These are phyloP conservation scores for Scolecobasidium constrictum DNA, from an alignment of 2,329 filamentous ascomycete genomes.

Conservation along the genomic window DNA sequence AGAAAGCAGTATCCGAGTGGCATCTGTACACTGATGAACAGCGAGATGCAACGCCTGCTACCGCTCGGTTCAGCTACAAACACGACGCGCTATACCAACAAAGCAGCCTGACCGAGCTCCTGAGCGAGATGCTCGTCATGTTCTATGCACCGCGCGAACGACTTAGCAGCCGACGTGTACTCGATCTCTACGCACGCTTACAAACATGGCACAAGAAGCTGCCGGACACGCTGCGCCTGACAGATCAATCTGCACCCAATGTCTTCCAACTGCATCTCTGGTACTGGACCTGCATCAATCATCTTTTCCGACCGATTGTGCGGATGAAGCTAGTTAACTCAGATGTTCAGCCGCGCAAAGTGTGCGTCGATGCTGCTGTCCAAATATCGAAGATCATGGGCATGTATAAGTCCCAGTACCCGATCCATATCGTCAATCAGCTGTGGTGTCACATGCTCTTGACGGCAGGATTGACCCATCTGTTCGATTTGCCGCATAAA, in stretches of 20 bases:
- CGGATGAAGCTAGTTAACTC: constrained; percentile 49
- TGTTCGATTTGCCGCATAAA: constrained; percentile 2
- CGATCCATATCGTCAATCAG: neutral
- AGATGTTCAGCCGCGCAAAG: constrained; percentile 50
- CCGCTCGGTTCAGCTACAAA: neutral
- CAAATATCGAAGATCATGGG: constrained; percentile 31
- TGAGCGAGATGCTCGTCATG: constrained; percentile 59
- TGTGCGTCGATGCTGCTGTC: constrained; percentile 43
- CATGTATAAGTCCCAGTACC: constrained; percentile 31
- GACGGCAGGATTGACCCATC: neutral
- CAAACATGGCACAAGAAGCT: constrained; percentile 61
- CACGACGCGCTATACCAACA: constrained; percentile 48
- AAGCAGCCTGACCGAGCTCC: constrained; percentile 61
- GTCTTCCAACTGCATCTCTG: constrained; percentile 66
- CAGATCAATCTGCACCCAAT: constrained; percentile 60
- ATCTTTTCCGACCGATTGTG: constrained; percentile 63
- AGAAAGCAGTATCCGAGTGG: constrained; percentile 22
- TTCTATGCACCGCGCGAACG: constrained; percentile 60
- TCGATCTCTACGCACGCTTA: constrained; percentile 56
- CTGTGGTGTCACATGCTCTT: constrained; percentile 4
- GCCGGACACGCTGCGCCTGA: constrained; percentile 52
- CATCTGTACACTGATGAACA: constrained; percentile 30
- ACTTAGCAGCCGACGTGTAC: constrained; percentile 52
- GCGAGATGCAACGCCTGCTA: constrained; percentile 56
- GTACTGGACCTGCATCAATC: constrained; percentile 57